Evolutionary conservation across 176 grass and related monocot genomes (phyloP).

Genomic region (Metroxylon sagu): DNA sequence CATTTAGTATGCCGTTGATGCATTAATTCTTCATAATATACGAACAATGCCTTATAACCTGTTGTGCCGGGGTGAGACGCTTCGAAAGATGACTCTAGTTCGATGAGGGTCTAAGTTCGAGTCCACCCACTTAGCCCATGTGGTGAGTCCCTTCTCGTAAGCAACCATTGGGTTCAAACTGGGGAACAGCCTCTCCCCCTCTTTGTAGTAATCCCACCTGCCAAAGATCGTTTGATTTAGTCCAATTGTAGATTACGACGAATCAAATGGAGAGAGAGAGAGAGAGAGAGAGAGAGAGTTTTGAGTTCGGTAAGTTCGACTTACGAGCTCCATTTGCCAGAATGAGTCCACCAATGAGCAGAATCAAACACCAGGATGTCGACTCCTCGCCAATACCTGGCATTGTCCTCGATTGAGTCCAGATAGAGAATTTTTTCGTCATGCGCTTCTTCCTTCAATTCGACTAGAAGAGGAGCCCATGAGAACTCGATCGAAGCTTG

Average conservation of each 20-base stretch:
- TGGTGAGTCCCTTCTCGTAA: constrained; percentile 44
- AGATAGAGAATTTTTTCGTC: constrained; percentile 24
- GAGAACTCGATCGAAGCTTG: constrained; percentile 37
- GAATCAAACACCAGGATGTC: constrained; percentile 47
- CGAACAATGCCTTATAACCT: background rate
- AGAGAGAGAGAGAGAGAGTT: too few relatives aligned
- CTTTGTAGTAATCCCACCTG: constrained; percentile 36
- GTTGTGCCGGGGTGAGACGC: constrained; percentile 32
- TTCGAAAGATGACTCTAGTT: constrained; percentile 34
- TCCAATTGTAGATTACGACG: too few relatives aligned
- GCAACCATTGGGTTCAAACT: constrained; percentile 36
- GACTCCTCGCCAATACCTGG: constrained; percentile 33
- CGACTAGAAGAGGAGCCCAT: constrained; percentile 39
- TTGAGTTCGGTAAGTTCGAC: background rate
- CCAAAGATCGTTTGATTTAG: background rate
- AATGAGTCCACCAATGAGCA: constrained; percentile 51
- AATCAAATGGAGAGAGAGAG: too few relatives aligned
- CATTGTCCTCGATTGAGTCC: constrained; percentile 40
- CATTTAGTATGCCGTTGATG: background rate
- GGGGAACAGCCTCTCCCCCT: constrained; percentile 25
- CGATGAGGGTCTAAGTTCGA: constrained; percentile 29
- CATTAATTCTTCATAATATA: too few relatives aligned
- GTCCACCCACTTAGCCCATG: constrained; percentile 41
- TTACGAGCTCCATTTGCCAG: constrained; percentile 40
- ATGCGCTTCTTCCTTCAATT: constrained; percentile 29